Base-by-base conservation (phyloP, 2,329 filamentous ascomycete genomes). In the Trematosphaeria pertusa region DNA sequence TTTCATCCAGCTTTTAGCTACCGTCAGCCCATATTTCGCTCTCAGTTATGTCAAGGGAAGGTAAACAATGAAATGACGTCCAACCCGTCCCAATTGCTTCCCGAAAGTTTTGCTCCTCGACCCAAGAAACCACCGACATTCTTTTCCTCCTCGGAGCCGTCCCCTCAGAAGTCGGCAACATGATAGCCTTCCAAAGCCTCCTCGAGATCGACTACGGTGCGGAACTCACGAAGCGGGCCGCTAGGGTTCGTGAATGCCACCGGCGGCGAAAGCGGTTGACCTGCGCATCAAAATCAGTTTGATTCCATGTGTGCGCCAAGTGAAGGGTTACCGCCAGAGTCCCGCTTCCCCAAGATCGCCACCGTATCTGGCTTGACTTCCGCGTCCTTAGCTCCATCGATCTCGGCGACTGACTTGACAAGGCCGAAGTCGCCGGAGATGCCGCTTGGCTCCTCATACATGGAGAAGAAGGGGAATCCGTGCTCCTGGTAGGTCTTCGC, bases 391-490 rank as follows among this genome's bases (percentile, higher is more conserved):
- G 31, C 37, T 8, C 47, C 38, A 18, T 69, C 59, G 18, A 62
- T 49, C 41, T 64, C 43, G 3, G 54, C 59, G 5, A 71, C 46
- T 1, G 63, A 69, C 36, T 61, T 61, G 40, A 70, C 48, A 4
- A 28, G 24, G 9, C 38, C 20, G 42, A 71, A 71, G 19, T 64
- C 41, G 10, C 69, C 67, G 18, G 41, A 43, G 10, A 70, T 52
- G 15, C 56, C 57, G 17, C 52, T 64, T 7, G 54, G 54, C 44
- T 70, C 67, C 18, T 71, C 50, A 47, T 60, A 67, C 19, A 65
- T 43, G 3, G 57, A 47, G 58, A 63, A 78, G 62, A 77, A 78
- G 0, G 73, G 72, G 2, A 67, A 51, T 2, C 69, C 69, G 20
- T 61, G 19, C 1, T 52, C 8, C 14, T 59, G 55, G 46, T 79